phyloP scores from a whole-genome alignment of 164 flowering plant genomes.

The Annona cherimola region DNA sequence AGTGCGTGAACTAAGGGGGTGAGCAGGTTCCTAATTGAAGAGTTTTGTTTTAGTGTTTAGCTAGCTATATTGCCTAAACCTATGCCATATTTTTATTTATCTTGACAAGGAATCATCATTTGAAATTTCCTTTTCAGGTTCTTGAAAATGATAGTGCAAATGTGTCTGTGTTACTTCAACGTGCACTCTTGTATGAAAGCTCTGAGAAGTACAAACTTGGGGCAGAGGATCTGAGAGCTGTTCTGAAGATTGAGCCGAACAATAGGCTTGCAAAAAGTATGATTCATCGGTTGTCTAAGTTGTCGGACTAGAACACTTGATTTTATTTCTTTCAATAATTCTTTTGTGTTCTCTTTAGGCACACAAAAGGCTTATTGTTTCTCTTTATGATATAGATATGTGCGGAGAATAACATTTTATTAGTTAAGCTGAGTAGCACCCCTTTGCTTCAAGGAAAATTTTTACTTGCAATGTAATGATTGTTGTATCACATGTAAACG shows the following conservation, averaged over 20 bases:
- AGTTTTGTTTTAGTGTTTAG: no score
- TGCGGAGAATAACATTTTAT: slow-evolving; percentile 11
- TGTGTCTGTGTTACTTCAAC: slow-evolving; percentile 76
- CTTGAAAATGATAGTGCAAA: slow-evolving; percentile 59
- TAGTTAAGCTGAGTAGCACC: background rate
- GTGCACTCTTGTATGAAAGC: slow-evolving; percentile 95
- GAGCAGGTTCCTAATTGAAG: no score
- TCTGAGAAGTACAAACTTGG: slow-evolving; percentile 96
- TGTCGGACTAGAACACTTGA: slow-evolving; percentile 50
- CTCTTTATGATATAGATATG: slow-evolving; percentile 6
- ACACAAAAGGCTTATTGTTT: slow-evolving; percentile 8
- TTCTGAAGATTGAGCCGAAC: slow-evolving; percentile 82
- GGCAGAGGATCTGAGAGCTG: slow-evolving; percentile 89
- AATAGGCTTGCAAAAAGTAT: slow-evolving; percentile 95
- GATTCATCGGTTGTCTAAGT: slow-evolving; percentile 70
- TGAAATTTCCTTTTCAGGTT: slow-evolving; percentile 43
- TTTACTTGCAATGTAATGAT: background rate
- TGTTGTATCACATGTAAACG: background rate
- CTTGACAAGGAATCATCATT: background rate
- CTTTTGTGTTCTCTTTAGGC: slow-evolving; percentile 12
- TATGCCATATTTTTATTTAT: no score
- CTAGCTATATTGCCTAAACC: no score
- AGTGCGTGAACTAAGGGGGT: no score
- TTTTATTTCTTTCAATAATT: slow-evolving; percentile 5
- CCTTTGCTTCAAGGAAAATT: background rate